Base-by-base conservation (phyloP, 2,329 filamentous ascomycete genomes). In the Chaetomium sp. region DNA sequence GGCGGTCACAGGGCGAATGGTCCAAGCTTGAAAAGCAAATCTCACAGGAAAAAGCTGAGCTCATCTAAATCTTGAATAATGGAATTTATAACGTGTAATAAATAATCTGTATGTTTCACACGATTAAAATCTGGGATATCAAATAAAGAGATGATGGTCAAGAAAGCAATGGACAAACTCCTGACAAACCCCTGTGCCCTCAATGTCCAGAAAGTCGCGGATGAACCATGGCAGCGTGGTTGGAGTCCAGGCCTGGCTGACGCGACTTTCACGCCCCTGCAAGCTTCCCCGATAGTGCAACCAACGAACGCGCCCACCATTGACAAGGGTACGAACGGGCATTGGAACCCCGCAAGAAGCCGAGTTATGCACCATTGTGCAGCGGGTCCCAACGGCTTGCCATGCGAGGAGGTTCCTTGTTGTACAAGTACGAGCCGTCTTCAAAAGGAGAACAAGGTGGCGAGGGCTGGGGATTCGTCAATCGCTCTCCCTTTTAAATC, bases 21-120 rank as follows among this genome's bases (percentile, higher is more conserved):
- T n/a, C 29, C 29, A 29, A 53, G 70, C 72, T 25, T 19, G 10
- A 16, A 57, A 27, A 25, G 55, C 19, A 19, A 47, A 47, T 23
- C 19, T 23, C 3, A 1, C 45, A 47, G n/a, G n/a, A 7, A 21
- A 47, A 23, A 23, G 23, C 27, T 50, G 47, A 10, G 21, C 10
- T 23, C 45, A 47, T 47, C n/a, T 2, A 21, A 47, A 47, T 47
- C 2, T 42, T 42, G 7, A 42, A 19, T 19, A 42, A n/a, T 42
- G 38, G 19, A 16, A 42, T 42, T n/a, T n/a, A n/a, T n/a, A n/a
- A n/a, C n/a, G n/a, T n/a, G n/a, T n/a, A n/a, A n/a, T n/a, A n/a
- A 4, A n/a, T 4, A n/a, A 42, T 42, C 19, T 42, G 13, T 19
- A 19, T 42, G 38, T 19, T 42, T 42, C 19, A 42, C 16, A 16